Evolutionary conservation across 495 filamentous ascomycete species (phyloP), one percentile per base, ranked within the genome.

Genomic region (Melanomma pulvis-pyrius): DNA sequence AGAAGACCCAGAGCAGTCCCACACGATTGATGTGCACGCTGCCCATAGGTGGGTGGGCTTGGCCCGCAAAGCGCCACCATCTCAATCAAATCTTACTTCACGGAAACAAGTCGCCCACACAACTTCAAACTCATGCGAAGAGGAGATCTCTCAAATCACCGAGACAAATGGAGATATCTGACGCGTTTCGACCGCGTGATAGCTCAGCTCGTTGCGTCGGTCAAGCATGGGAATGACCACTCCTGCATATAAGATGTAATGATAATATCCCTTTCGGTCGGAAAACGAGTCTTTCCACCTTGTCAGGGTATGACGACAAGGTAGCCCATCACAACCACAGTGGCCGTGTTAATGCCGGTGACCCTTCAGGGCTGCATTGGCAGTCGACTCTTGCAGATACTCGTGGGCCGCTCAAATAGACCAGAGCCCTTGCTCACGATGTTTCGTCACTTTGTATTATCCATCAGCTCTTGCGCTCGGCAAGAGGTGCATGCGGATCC

Each of bases 381-480:
- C 29, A 21, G 29, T 57, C 24, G 15, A 19, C 13, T 51, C 24
- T 51, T 51, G 24, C 22, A 39, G 30, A 34, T 57, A 6, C 54
- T 41, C 49, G 21, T 53, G 25, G 19, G n/a, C 49, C 19, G 49
- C 49, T 22, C 19, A 44, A 19, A 34, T n/a, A 12, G 54, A 36
- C 12, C 12, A 15, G 44, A 12, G 26, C 44, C 55, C 55, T 58
- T 58, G 36, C 55, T 58, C 55, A 54, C 8, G 30, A 22, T 54
- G 51, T 41, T 58, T 58, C 54, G 54, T 25, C 36, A n/a, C n/a
- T 9, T 41, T n/a, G n/a, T n/a, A n/a, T n/a, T n/a, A n/a, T n/a
- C n/a, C n/a, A n/a, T n/a, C n/a, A n/a, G n/a, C 36, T 9, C n/a
- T n/a, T n/a, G n/a, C n/a, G n/a, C n/a, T n/a, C n/a, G n/a, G 32